Evolutionary conservation across 805 yeast species (phyloP).

Genomic region (Saturnispora ahearnii): DNA sequence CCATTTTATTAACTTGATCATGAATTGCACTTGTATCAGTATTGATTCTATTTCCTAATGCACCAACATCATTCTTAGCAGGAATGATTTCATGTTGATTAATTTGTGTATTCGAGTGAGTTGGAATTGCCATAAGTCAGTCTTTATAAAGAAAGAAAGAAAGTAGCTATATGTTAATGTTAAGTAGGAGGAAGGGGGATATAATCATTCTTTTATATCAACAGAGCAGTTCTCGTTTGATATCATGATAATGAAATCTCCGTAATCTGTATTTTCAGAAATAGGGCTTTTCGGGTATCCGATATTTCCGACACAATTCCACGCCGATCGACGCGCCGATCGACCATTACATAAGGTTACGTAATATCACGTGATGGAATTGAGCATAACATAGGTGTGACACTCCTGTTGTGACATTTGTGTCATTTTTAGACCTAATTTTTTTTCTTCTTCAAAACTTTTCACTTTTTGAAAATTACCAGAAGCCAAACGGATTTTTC

Average conservation of each 20-base stretch:
- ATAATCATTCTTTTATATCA: not conserved
- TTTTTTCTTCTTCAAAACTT: not conserved
- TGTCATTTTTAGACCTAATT: not conserved
- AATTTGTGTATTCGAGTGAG: constrained; percentile 11
- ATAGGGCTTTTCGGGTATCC: not conserved
- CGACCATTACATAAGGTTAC: not conserved
- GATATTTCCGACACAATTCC: not conserved
- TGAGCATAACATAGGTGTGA: not conserved
- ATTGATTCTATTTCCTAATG: constrained; percentile 76
- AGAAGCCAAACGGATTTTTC: no score
- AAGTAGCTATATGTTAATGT: not conserved
- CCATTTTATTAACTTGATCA: constrained; percentile 57
- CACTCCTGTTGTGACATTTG: not conserved
- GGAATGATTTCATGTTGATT: constrained; percentile 54
- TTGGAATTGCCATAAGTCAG: constrained; percentile 10
- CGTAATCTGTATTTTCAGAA: not conserved
- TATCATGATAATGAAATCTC: not conserved
- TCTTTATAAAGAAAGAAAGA: not conserved
- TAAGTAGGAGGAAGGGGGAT: no score
- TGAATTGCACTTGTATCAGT: constrained; percentile 56
- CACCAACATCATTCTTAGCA: constrained; percentile 71
- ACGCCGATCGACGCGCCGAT: no score
- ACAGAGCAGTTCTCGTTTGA: not conserved
- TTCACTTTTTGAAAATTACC: no score
- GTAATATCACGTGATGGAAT: not conserved